Evolutionary conservation across 192 early-diverging fungal species (phyloP), one percentile per base, ranked within the genome.

Genomic region (Coemansia sp.): DNA sequence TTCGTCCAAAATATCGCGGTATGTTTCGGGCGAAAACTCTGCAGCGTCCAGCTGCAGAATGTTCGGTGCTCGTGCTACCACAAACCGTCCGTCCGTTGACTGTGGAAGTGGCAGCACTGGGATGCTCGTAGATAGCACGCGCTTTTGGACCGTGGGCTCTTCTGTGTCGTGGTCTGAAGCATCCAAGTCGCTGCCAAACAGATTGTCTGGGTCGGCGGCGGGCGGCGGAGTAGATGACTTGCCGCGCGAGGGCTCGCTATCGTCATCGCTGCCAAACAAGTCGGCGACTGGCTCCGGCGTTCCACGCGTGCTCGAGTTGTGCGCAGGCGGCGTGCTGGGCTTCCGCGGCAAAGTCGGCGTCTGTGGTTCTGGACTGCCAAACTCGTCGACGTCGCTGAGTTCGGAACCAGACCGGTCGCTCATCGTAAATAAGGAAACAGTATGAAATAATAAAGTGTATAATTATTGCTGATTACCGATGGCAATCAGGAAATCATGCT

Each of bases 351-450:
- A 47, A 5, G 38, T 53, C 21, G 70, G 56, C 27, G 56, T 55
- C 8, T 55, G 55, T 14, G 63, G 49, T 11, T 12, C 39, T 54
- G 27, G 56, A 31, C 10, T 53, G 23, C 41, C 51, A 6, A 31
- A 41, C 25, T 57, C 58, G 43, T 75, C 78, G 9, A 52, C 23
- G 25, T 81, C 78, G 60, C 78, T 81, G 12, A 69, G 58, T 25
- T 75, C 78, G 14, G 78, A 81, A 26, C 72, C 78, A 69, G 72
- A 81, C 66, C 69, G 54, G 64, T 75, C 78, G 62, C 69, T 75
- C 78, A 81, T 81, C 7, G 17, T 29, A 29, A 55, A 31, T 31
- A 31, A 26, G 0, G 19, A 26, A 38, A 19, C 19, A 56, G 35
- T 14, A 54, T n/a, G 9, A 31, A 9, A 23, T 26, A 49, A 19